These are phyloP conservation scores for Magnaporthiopsis poae DNA, from an alignment of 2,329 filamentous ascomycete genomes.

Conservation along the genomic window DNA sequence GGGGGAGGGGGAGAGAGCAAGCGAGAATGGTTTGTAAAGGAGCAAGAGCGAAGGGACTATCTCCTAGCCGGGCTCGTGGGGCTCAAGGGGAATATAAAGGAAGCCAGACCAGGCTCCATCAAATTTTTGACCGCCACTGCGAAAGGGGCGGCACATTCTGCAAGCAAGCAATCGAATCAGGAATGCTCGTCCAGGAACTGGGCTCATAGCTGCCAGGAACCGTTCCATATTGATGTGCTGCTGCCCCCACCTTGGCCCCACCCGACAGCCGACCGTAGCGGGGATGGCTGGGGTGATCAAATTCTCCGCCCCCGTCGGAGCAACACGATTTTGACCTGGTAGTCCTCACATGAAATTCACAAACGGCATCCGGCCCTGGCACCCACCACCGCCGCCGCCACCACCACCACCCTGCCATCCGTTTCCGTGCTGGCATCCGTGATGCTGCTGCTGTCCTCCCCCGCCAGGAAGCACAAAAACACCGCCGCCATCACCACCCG, in stretches of 20 bases:
- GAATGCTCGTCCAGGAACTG: not conserved
- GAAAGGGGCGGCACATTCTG: too few relatives aligned
- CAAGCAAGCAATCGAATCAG: not conserved
- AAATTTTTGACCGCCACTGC: not conserved
- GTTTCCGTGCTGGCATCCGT: not conserved
- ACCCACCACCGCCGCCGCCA: not conserved
- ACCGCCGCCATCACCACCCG: not conserved
- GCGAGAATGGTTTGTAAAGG: not conserved
- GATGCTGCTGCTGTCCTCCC: slow-evolving; percentile 1
- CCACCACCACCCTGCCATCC: not conserved
- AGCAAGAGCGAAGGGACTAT: not conserved
- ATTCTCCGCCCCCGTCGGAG: too few relatives aligned
- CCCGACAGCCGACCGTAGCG: too few relatives aligned
- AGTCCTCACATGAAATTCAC: not conserved
- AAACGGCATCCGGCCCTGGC: not conserved
- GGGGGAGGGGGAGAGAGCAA: not conserved
- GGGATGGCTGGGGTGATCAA: too few relatives aligned
- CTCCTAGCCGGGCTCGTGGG: too few relatives aligned
- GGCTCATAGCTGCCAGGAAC: not conserved
- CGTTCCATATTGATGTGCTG: not conserved
- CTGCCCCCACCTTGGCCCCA: not conserved
- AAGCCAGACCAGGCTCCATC: too few relatives aligned
- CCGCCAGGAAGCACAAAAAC: not conserved
- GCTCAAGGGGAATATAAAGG: too few relatives aligned
- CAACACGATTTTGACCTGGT: too few relatives aligned